Percentiles rank a stretch among this genome's conserved stretches.
Conservation (phyloP, 2,329 filamentous ascomycete species). For the Celoporthe dispersa region DNA sequence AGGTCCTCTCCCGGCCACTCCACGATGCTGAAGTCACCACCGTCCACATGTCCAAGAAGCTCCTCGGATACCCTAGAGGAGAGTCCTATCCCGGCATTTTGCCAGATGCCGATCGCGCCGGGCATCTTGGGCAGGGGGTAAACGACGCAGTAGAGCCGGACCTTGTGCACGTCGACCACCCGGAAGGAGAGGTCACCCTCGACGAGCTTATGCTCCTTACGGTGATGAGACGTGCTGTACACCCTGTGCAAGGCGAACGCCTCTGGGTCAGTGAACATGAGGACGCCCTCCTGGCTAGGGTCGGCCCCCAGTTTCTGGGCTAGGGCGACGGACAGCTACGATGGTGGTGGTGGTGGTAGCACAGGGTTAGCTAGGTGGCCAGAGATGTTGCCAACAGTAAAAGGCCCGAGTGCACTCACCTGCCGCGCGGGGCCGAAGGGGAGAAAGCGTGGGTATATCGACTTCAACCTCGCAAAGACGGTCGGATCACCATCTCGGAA, state of each 20-base stretch:
- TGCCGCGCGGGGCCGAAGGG: conserved; percentile 44
- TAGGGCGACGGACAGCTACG: conserved; percentile 44
- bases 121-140: conserved; percentile 43
- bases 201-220: conserved; percentile 42
- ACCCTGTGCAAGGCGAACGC: conserved; percentile 35
- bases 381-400: not conserved
- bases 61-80: conserved; percentile 50
- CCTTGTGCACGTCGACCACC: conserved; percentile 46
- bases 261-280: conserved; percentile 38
- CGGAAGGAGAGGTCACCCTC: conserved; percentile 43
- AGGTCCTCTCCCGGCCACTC: conserved; percentile 32
- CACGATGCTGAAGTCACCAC: conserved; percentile 39
- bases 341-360: not conserved
- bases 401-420: conserved; percentile 33
- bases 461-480: conserved; percentile 42
- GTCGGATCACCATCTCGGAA: conserved; percentile 50
- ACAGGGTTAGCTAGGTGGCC: not conserved
- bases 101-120: conserved; percentile 50
- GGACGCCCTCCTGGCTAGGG: conserved; percentile 34
- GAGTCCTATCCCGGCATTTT: conserved; percentile 51
- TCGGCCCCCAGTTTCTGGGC: conserved; percentile 37
- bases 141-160: conserved; percentile 50
- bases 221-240: conserved; percentile 41
- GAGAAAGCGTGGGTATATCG: conserved; percentile 53
- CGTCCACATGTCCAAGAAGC: conserved; percentile 44